Evolutionary conservation across 2,329 filamentous ascomycete species (phyloP).

Genomic region (Venturiaceae sp.): DNA sequence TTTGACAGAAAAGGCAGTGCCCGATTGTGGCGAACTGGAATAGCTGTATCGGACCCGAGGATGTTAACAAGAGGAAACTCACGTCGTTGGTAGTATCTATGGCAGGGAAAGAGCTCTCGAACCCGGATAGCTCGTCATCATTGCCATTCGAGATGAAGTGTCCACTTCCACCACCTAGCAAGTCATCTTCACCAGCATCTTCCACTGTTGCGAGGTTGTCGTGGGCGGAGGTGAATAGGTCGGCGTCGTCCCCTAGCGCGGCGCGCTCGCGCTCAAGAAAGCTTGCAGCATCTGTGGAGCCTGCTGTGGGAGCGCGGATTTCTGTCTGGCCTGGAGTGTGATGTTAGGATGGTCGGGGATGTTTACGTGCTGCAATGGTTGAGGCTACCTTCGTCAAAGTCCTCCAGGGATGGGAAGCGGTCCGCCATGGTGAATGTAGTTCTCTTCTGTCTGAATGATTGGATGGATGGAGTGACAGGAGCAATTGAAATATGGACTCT

Average conservation of each 20-base stretch:
- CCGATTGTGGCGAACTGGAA: neutral
- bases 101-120: constrained; percentile 86
- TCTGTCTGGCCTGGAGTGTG: constrained; percentile 52
- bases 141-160: constrained; percentile 35
- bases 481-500: constrained; percentile 1
- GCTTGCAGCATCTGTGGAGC: constrained; percentile 55
- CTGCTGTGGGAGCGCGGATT: constrained; percentile 45
- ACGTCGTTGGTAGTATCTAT: constrained; percentile 68
- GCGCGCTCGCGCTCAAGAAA: constrained; percentile 91
- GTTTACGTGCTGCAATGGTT: neutral
- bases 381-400: constrained; percentile 40
- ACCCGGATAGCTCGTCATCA: constrained; percentile 46
- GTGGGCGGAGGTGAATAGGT: constrained; percentile 78
- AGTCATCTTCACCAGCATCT: constrained; percentile 55
- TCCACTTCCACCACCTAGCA: constrained; percentile 54
- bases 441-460: neutral
- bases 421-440: constrained; percentile 33
- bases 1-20: neutral
- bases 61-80: constrained; percentile 14
- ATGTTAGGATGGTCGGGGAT: neutral
- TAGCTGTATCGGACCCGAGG: neutral
- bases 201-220: constrained; percentile 55
- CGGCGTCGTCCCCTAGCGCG: constrained; percentile 81
- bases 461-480: neutral
- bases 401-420: constrained; percentile 42